Conservation (phyloP, 2,329 filamentous ascomycete species). For the Fusarium humuli region DNA sequence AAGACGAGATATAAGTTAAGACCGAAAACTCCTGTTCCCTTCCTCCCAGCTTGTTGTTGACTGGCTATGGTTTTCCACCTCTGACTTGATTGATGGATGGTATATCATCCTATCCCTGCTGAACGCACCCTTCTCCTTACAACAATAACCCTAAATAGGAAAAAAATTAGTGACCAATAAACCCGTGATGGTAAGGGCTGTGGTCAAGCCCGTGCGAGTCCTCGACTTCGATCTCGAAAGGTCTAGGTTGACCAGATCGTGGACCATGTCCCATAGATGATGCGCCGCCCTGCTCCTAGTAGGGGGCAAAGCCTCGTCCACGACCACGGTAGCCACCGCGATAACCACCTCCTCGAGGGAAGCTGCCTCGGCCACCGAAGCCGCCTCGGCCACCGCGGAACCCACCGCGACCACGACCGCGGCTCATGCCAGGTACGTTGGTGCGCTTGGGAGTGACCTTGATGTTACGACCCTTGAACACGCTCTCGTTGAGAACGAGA, state of each 20-base stretch:
- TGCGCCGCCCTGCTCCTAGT: constrained; percentile 61
- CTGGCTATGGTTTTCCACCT: constrained; percentile 30
- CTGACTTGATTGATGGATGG: constrained; percentile 34
- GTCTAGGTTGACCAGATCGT: constrained; percentile 33
- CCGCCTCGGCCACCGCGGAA: constrained; percentile 62
- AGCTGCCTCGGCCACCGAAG: constrained; percentile 66
- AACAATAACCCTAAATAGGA: constrained; percentile 20
- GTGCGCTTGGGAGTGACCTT: constrained; percentile 97
- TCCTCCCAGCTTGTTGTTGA: constrained; percentile 20
- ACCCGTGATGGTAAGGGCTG: constrained; percentile 18
- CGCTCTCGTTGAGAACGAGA: constrained; percentile 93
- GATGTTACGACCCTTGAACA: constrained; percentile 93
- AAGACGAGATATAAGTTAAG: constrained; percentile 31
- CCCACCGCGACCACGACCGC: constrained; percentile 68
- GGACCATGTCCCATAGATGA: constrained; percentile 32
- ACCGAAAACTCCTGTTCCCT: constrained; percentile 44
- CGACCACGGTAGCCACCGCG: constrained; percentile 75
- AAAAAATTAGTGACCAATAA: constrained; percentile 27
- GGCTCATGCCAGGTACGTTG: constrained; percentile 93
- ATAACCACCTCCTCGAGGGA: constrained; percentile 64
- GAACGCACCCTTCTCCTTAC: constrained; percentile 41
- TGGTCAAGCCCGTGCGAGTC: constrained; percentile 36
- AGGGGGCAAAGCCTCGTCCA: constrained; percentile 72
- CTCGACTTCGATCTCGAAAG: constrained; percentile 46
- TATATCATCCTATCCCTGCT: constrained; percentile 32